Percentiles rank a stretch among this genome's conserved stretches.
Conservation (phyloP, 371 early-diverging fungal species). For the Saksenaea vasiformis region DNA sequence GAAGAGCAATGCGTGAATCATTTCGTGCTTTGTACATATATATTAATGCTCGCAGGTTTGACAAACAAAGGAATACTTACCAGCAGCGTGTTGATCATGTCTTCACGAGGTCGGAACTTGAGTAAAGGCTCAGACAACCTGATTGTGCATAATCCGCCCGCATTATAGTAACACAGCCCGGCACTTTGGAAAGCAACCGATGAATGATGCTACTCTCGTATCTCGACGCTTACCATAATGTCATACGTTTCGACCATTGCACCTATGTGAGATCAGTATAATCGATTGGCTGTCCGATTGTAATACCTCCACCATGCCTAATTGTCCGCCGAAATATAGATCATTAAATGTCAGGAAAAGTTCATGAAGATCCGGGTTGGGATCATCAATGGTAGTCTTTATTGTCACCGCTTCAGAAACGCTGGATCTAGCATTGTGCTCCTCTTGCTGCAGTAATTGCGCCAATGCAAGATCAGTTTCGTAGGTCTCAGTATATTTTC, state of each 20-base stretch:
- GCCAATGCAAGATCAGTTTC: slow-evolving; percentile 20
- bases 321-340: slow-evolving; percentile 53
- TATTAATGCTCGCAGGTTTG: not conserved
- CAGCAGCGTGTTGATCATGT: slow-evolving; percentile 57
- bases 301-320: slow-evolving; percentile 57
- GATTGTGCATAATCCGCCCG: slow-evolving; percentile 49
- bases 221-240: slow-evolving; percentile 42
- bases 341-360: slow-evolving; percentile 60
- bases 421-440: not conserved
- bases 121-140: slow-evolving; percentile 66
- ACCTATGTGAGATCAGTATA: slow-evolving; percentile 11
- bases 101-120: slow-evolving; percentile 61
- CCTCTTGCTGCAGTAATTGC: slow-evolving; percentile 17
- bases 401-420: not conserved
- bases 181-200: slow-evolving; percentile 33
- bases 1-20: slow-evolving; percentile 67
- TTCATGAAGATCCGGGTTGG: slow-evolving; percentile 51
- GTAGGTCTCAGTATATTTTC: slow-evolving; percentile 4
- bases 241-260: slow-evolving; percentile 64
- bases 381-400: slow-evolving; percentile 14
- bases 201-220: slow-evolving; percentile 14
- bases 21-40: slow-evolving; percentile 41
- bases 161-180: slow-evolving; percentile 46
- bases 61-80: slow-evolving; percentile 7
- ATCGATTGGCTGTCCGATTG: not conserved